A percentile compares a stretch with the other conserved stretches of the same genome.
Evolutionary conservation across 2,329 filamentous ascomycete genomes (phyloP).

Genomic region (Ambrosiella beaveri): DNA sequence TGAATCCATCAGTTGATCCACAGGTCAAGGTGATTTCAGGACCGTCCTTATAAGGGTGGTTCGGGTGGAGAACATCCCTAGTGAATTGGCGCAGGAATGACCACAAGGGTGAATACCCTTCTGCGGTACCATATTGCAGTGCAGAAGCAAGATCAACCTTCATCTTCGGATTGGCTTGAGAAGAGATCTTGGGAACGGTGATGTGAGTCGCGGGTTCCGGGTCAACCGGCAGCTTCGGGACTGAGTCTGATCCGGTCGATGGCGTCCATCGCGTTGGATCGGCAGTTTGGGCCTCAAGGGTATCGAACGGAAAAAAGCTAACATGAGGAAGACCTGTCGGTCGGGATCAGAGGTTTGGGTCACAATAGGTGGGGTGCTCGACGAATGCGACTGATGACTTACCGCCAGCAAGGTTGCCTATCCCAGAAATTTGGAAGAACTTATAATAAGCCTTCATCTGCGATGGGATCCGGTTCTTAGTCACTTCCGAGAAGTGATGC

Average conservation of each 20-base stretch:
- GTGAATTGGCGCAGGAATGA: constrained; percentile 67
- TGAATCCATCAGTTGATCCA: constrained; percentile 72
- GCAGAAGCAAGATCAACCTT: constrained; percentile 70
- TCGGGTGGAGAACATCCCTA: constrained; percentile 59
- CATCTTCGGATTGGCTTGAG: constrained; percentile 39
- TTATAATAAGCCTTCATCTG: constrained; percentile 71
- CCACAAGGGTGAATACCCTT: constrained; percentile 64
- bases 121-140: constrained; percentile 71
- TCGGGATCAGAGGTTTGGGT: not conserved
- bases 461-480: constrained; percentile 46
- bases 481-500: constrained; percentile 58
- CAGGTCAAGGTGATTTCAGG: constrained; percentile 65
- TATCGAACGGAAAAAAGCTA: constrained; percentile 77
- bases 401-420: constrained; percentile 46
- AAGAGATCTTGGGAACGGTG: constrained; percentile 50
- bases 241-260: constrained; percentile 18
- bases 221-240: constrained; percentile 13
- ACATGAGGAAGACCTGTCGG: constrained; percentile 57
- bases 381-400: constrained; percentile 17
- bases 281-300: constrained; percentile 66
- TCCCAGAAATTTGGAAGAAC: constrained; percentile 53
- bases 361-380: not conserved
- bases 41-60: constrained; percentile 59
- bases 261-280: constrained; percentile 58
- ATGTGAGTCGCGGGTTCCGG: constrained; percentile 33